Conservation (phyloP, 345 rosid genomes). For the Gossypium australe region DNA sequence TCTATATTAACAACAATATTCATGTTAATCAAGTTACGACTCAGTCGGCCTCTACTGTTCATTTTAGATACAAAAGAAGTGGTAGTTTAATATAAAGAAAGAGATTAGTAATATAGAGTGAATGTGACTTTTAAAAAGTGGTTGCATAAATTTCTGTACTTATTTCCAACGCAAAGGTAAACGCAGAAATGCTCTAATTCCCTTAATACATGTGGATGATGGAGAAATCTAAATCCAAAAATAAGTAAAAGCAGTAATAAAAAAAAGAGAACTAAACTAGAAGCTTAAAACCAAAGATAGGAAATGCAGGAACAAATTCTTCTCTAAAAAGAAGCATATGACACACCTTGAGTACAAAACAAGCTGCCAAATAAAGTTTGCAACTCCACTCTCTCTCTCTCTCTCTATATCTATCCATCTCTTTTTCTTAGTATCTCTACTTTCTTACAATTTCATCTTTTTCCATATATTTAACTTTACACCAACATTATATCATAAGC, state of each 20-base stretch:
- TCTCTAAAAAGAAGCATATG: conserved; percentile 18
- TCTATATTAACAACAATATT: too few species aligned
- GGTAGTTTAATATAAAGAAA: too few species aligned
- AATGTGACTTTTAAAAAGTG: too few species aligned
- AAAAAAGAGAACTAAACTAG: not conserved
- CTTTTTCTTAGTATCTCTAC: conserved; percentile 10
- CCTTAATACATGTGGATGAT: not conserved
- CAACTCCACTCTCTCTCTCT: not conserved
- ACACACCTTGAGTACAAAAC: conserved; percentile 37
- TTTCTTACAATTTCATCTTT: not conserved
- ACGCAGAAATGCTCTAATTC: too few species aligned
- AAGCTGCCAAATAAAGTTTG: conserved; percentile 9
- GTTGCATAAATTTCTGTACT: too few species aligned
- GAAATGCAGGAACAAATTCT: conserved; percentile 5
- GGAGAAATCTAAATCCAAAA: not conserved
- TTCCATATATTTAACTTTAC: conserved; percentile 19
- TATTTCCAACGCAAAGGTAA: too few species aligned
- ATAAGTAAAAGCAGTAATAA: not conserved
- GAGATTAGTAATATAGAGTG: too few species aligned
- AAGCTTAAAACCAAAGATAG: conserved; percentile 15
- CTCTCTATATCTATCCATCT: not conserved
- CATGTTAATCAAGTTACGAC: fast-evolving
- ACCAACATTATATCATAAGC: conserved; percentile 1
- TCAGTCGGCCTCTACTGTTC: fast-evolving
- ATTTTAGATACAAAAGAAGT: too few species aligned